Evolutionary conservation across 345 rosid genomes (phyloP).

Genomic region (Lumnitzera littorea): DNA sequence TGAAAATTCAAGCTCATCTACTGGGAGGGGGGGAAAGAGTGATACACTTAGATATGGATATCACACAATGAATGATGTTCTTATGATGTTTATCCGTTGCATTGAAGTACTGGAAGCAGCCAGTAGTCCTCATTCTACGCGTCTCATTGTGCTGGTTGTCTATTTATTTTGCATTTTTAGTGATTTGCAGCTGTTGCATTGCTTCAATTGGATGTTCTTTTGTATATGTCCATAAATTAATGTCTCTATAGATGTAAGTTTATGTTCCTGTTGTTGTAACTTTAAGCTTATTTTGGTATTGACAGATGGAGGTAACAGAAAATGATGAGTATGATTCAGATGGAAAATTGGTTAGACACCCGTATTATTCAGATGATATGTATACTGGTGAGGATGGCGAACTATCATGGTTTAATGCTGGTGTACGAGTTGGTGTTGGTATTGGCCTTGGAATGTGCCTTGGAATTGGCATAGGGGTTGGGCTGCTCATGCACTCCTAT

Average conservation of each 20-base stretch:
- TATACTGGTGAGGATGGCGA: conserved; percentile 80
- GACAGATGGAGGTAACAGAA: conserved; percentile 48
- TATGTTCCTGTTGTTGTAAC: background rate
- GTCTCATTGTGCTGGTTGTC: no score
- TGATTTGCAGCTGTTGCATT: no score
- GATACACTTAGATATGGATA: no score
- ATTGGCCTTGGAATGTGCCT: conserved; percentile 95
- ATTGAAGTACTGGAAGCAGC: no score
- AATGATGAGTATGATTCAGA: conserved; percentile 47
- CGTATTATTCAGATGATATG: conserved; percentile 49
- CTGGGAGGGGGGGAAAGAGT: no score
- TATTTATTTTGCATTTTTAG: no score
- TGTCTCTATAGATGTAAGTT: no score
- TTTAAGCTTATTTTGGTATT: conserved; percentile 1
- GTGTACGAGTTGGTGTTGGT: conserved; percentile 94
- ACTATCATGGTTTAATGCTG: conserved; percentile 89
- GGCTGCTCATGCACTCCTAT: conserved; percentile 89
- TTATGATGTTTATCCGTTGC: no score
- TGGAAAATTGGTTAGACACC: conserved; percentile 35
- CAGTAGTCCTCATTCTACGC: no score
- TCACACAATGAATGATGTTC: no score
- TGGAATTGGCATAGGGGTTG: conserved; percentile 88
- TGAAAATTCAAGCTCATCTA: background rate
- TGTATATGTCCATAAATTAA: no score
- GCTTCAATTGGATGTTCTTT: no score